phyloP scores from a whole-genome alignment of 352 stramenopile genomes.

The Pythium angustatum region DNA sequence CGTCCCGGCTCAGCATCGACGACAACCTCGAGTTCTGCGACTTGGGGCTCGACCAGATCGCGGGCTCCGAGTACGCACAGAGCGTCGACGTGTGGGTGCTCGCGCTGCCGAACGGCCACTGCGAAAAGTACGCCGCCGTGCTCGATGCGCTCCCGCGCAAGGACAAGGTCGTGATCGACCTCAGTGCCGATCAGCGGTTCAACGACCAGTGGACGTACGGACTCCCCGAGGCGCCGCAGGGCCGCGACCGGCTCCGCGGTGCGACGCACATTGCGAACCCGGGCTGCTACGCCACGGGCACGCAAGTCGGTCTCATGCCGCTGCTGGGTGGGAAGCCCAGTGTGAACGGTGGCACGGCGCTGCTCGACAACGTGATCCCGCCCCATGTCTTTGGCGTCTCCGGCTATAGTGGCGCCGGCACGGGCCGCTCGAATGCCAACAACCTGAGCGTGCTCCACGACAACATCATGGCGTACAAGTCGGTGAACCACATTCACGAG shows the following conservation, averaged over 20 bases:
- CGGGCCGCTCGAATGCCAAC: slow-evolving; percentile 80
- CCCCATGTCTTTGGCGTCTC: slow-evolving; percentile 89
- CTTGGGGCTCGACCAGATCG: slow-evolving; percentile 75
- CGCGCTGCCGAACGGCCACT: slow-evolving; percentile 86
- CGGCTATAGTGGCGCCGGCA: slow-evolving; percentile 87
- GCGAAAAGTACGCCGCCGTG: slow-evolving; percentile 73
- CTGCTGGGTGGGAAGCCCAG: slow-evolving; percentile 69
- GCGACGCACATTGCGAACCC: slow-evolving; percentile 88
- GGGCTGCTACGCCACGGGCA: slow-evolving; percentile 85
- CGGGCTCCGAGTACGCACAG: slow-evolving; percentile 65
- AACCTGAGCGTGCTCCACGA: slow-evolving; percentile 73
- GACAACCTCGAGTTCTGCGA: slow-evolving; percentile 81
- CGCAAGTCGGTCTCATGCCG: slow-evolving; percentile 78
- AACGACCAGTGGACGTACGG: slow-evolving; percentile 87
- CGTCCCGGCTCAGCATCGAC: slow-evolving; percentile 55
- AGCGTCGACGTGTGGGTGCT: slow-evolving; percentile 87
- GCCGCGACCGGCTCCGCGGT: slow-evolving; percentile 52
- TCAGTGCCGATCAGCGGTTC: slow-evolving; percentile 89
- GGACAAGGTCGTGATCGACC: slow-evolving; percentile 84
- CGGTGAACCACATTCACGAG: slow-evolving; percentile 90
- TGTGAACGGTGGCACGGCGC: slow-evolving; percentile 35
- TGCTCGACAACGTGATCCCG: slow-evolving; percentile 65
- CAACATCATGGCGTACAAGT: slow-evolving; percentile 92
- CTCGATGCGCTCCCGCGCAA: slow-evolving; percentile 67
- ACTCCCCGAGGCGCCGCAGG: slow-evolving; percentile 70